Evolutionary conservation across 768 basidiomycete genomes (phyloP).

Genomic region (Dictyophora rubrovolvata): DNA sequence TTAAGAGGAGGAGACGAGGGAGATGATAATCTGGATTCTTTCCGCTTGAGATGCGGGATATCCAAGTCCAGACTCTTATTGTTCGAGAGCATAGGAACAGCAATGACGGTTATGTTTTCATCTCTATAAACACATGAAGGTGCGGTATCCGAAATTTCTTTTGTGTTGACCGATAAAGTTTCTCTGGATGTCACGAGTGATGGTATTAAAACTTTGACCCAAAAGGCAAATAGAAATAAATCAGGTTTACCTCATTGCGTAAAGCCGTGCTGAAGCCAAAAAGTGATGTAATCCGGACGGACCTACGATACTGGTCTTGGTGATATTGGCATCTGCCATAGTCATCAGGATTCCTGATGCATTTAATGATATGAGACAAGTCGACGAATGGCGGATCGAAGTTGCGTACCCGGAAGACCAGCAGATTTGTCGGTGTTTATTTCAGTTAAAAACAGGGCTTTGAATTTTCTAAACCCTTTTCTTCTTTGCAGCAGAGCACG

Average conservation of each 20-base stretch:
- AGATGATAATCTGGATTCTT: neutral
- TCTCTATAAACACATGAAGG: slow-evolving; percentile 47
- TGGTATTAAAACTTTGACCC: neutral
- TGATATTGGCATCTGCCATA: slow-evolving; percentile 59
- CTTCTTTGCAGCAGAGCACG: slow-evolving; percentile 62
- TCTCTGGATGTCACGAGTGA: slow-evolving; percentile 28
- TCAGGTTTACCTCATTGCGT: slow-evolving; percentile 46
- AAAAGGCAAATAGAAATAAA: neutral
- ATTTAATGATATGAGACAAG: slow-evolving; percentile 18
- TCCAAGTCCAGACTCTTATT: slow-evolving; percentile 2
- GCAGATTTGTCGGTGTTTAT: slow-evolving; percentile 49
- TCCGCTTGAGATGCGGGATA: neutral
- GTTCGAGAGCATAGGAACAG: slow-evolving; percentile 34
- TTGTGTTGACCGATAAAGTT: slow-evolving; percentile 35
- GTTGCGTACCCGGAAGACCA: slow-evolving; percentile 63
- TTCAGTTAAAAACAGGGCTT: slow-evolving; percentile 64
- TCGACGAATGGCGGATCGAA: slow-evolving; percentile 18
- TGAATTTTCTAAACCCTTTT: slow-evolving; percentile 55
- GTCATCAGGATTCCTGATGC: slow-evolving; percentile 64
- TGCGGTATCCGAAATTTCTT: slow-evolving; percentile 27
- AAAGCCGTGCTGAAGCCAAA: slow-evolving; percentile 60
- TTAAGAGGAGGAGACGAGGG: slow-evolving; percentile 19
- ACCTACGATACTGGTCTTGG: slow-evolving; percentile 52
- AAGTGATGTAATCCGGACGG: slow-evolving; percentile 65
- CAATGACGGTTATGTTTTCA: slow-evolving; percentile 53